Evolutionary conservation across 2,329 filamentous ascomycete species (phyloP).

Genomic region (Colletotrichum costaricense): DNA sequence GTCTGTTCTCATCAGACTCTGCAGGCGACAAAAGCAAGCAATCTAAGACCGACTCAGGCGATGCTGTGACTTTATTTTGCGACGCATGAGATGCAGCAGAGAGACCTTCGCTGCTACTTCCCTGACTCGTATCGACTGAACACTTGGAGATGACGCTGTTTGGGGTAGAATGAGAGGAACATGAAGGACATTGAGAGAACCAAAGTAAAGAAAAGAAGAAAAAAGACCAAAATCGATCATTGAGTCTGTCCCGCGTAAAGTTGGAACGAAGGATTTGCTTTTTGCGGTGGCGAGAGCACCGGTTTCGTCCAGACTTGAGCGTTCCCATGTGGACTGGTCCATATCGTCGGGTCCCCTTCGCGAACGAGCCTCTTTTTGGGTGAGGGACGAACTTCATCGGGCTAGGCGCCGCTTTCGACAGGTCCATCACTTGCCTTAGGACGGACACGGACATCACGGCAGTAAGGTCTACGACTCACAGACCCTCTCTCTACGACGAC

Average conservation of each 20-base stretch:
- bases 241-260: neutral
- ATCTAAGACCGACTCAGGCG: slow-evolving; percentile 1
- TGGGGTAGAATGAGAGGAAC: slow-evolving; percentile 19
- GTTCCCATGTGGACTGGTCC: slow-evolving; percentile 24
- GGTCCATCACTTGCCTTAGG: slow-evolving; percentile 6
- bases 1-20: neutral
- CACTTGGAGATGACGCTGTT: slow-evolving; percentile 3
- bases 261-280: neutral
- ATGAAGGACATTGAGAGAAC: no score
- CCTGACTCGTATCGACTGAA: slow-evolving; percentile 25
- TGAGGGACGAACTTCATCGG: neutral
- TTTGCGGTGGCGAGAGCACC: neutral
- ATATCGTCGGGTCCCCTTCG: slow-evolving; percentile 30
- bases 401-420: slow-evolving; percentile 5
- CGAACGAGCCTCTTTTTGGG: slow-evolving; percentile 29
- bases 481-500: slow-evolving; percentile 9
- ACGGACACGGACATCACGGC: slow-evolving; percentile 21
- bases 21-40: slow-evolving; percentile 24
- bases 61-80: neutral
- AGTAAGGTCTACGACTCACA: slow-evolving; percentile 7
- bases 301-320: slow-evolving; percentile 13
- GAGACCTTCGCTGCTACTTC: neutral
- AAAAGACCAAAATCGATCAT: slow-evolving; percentile 2
- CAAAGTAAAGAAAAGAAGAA: neutral
- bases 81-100: neutral